Base-by-base conservation (phyloP, 495 filamentous ascomycete genomes). In the Glonium stellatum region DNA sequence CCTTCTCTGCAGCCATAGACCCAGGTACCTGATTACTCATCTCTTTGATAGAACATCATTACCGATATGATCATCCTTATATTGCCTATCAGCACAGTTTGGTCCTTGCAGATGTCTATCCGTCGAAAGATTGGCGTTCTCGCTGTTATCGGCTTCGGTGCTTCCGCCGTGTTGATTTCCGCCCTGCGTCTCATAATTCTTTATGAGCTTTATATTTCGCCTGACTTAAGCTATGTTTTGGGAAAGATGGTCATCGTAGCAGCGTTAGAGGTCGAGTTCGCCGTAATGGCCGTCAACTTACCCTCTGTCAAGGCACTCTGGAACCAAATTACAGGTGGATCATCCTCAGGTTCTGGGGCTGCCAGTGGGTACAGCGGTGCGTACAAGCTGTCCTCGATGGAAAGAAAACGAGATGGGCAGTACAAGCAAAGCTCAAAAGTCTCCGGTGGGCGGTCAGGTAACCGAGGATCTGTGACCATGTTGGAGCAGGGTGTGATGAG, bases 191-290 rank as follows among this genome's bases (percentile, higher is more conserved):
- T 71, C 37, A 59, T 60, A 42, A 55, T 70, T 34, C 68, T 69
- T 13, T 46, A 57, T 34, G 57, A 67, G 44, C 59, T 72, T 34
- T 52, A 58, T 56, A 19, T 19, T 11, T 55, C 58, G 22, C 54
- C 66, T 11, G 68, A 73, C 44, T 61, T 63, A 19, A 55, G 66
- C 44, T 73, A 60, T 44, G 54, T 67, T 31, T 57, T 73, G n/a
- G 71, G 70, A 0, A 66, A 70, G 59, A 70, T 72, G 64, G 62
- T 73, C 37, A 71, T 72, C 18, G 61, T 72, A 42, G 65, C 70
- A 4, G 59, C 62, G 4, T 52, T 70, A 55, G 71, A 73, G 53
- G 62, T 73, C 34, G 48, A 69, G 36, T 50, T 69, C 22, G 68
- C 66, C 11, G 64, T 73, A 23, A 58, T 73, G 19, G 68, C 70